Percentiles rank a stretch among this genome's conserved stretches.
Conservation (phyloP, 2,329 filamentous ascomycete genomes). For the Macroventuria anomochaeta region DNA sequence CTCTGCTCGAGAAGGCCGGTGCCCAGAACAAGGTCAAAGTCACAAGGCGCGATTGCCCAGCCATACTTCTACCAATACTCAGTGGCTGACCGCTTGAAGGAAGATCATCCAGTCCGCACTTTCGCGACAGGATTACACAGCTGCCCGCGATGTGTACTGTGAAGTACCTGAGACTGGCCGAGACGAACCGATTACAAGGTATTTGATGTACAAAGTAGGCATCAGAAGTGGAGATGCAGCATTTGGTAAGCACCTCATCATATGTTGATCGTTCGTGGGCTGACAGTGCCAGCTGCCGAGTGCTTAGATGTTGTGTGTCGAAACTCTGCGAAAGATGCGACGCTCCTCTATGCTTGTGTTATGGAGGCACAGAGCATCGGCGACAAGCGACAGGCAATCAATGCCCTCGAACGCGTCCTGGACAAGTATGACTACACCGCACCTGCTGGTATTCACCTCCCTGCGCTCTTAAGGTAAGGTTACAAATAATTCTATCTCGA, state of each 20-base stretch:
- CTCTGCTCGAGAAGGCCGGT: slow-evolving; percentile 70
- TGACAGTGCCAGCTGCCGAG: slow-evolving; percentile 58
- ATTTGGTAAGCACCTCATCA: slow-evolving; percentile 48
- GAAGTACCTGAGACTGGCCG: slow-evolving; percentile 65
- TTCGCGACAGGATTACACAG: slow-evolving; percentile 60
- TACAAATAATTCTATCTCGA: neutral
- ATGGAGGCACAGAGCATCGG: slow-evolving; percentile 74
- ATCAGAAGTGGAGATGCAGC: slow-evolving; percentile 65
- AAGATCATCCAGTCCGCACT: slow-evolving; percentile 77
- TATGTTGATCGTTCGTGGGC: neutral
- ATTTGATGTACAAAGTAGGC: slow-evolving; percentile 77
- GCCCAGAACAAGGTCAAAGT: slow-evolving; percentile 72
- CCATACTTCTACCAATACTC: neutral
- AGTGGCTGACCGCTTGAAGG: slow-evolving; percentile 53
- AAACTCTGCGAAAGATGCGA: slow-evolving; percentile 60
- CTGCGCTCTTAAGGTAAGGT: slow-evolving; percentile 68
- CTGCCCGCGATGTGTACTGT: slow-evolving; percentile 63
- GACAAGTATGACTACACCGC: slow-evolving; percentile 60
- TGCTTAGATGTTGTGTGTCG: slow-evolving; percentile 68
- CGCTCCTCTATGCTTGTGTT: slow-evolving; percentile 79
- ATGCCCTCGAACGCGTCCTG: slow-evolving; percentile 66
- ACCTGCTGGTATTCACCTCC: slow-evolving; percentile 62
- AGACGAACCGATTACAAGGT: slow-evolving; percentile 70
- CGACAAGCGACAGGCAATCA: slow-evolving; percentile 65
- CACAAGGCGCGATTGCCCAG: slow-evolving; percentile 58